Evolutionary conservation across 2,329 filamentous ascomycete species (phyloP), one percentile per base, ranked within the genome.

Genomic region (Alternaria viburni): DNA sequence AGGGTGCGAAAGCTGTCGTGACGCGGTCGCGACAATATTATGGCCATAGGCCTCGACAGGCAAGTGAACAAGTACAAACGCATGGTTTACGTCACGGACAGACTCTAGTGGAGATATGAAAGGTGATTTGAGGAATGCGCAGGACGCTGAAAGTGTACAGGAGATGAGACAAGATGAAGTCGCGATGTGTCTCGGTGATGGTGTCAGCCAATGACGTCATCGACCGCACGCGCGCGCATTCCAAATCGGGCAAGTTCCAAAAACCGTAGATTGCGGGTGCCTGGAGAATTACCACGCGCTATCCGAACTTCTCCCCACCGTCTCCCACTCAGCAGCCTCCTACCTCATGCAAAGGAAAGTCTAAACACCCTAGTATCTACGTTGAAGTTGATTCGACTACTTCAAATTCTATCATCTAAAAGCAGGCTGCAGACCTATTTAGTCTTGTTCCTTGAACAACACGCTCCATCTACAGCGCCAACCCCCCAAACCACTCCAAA

Each of bases 401-500:
- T 36, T 36, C 0, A 1, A 2, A 36, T 36, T 0, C 1, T 10
- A 3, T 41, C 0, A 10, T 41, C 8, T 6, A 3, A 41, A 41
- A 10, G 36, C 9, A 41, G 36, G 8, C 36, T n/a, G 36, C 36
- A 41, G 0, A 41, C 15, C 36, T 2, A 8, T 41, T n/a, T 7
- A 36, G 3, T 21, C 11, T 13, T 30, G n/a, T 6, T 30, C 11
- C 12, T 30, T 12, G 1, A 30, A 30, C 13, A 32, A 32, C 30
- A 6, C 13, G 30, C 30, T 7, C 30, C 12, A 32, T 15, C 30
- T 32, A 28, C 32, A 79, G 59, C 7, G 54, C 69, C 74, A 73
- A 76, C 50, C 70, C 69, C 28, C 57, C 56, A 55, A 79, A 77
- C 69, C 75, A 79, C 3, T 72, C 62, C 47, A 80, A 62, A 21